phyloP scores from a whole-genome alignment of 2,329 filamentous ascomycete genomes.

The Sporothrix pseudoabietina region DNA sequence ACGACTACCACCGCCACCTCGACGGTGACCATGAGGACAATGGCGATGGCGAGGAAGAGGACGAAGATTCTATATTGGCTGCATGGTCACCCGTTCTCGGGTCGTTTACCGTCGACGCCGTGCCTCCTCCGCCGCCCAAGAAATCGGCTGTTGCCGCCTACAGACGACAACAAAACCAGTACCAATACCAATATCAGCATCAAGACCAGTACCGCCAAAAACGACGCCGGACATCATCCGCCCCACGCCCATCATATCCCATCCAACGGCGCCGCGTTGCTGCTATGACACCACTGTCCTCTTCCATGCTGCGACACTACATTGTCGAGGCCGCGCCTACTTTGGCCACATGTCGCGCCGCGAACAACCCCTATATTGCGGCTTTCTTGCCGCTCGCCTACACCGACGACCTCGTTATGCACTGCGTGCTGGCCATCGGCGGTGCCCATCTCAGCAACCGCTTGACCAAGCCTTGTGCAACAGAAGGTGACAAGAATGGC shows the following conservation, averaged over 20 bases:
- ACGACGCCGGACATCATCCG: background rate
- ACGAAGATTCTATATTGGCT: constrained; percentile 25
- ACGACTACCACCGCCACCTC: background rate
- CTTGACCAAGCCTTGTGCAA: constrained; percentile 15
- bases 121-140: background rate
- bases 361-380: constrained; percentile 33
- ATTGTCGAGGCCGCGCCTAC: constrained; percentile 31
- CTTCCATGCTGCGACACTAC: constrained; percentile 33
- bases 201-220: background rate
- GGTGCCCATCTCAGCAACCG: constrained; percentile 32
- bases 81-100: constrained; percentile 26
- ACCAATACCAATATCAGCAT: background rate
- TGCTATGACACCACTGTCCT: constrained; percentile 34
- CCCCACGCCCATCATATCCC: background rate
- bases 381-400: constrained; percentile 36
- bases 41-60: constrained; percentile 19
- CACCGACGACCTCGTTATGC: constrained; percentile 37
- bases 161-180: background rate
- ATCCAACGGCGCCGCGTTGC: constrained; percentile 23
- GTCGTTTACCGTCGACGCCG: constrained; percentile 23
- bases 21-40: constrained; percentile 9
- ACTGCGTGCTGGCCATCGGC: constrained; percentile 35
- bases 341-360: constrained; percentile 27
- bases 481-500: background rate
- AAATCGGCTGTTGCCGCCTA: background rate